These are phyloP conservation scores for Penicillium ochrochloron DNA, from an alignment of 495 filamentous ascomycete genomes.

Conservation along the genomic window DNA sequence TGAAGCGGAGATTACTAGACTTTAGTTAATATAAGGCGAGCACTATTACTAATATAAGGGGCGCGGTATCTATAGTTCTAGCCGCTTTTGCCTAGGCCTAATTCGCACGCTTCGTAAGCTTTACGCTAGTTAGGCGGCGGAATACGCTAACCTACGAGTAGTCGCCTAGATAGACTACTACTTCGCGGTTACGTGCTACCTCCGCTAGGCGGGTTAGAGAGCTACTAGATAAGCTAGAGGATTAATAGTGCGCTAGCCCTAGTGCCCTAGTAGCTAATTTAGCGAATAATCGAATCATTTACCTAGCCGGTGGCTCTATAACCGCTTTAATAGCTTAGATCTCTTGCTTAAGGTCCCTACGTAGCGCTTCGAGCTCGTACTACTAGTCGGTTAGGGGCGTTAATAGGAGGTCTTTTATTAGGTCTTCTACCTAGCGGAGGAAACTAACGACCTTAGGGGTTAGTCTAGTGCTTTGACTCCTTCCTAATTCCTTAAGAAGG, in stretches of 20 bases:
- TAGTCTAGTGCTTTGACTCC: neutral
- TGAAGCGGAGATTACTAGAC: conserved; percentile 10
- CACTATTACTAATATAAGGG: neutral
- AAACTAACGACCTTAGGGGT: neutral
- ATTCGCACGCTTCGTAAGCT: neutral
- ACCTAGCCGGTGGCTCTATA: neutral
- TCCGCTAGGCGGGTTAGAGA: neutral
- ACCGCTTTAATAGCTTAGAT: neutral
- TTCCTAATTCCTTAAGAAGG: too few relatives aligned
- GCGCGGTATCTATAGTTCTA: neutral
- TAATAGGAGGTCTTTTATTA: neutral
- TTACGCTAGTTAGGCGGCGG: neutral
- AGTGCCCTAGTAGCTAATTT: neutral
- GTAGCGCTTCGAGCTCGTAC: neutral
- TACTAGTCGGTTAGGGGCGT: neutral
- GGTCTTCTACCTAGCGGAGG: neutral
- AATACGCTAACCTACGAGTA: neutral
- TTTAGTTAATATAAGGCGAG: neutral
- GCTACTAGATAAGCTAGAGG: neutral
- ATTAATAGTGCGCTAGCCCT: neutral
- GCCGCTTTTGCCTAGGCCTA: neutral
- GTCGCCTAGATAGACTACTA: neutral
- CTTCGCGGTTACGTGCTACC: neutral
- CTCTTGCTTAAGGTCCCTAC: neutral
- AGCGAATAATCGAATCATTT: neutral